Percentiles rank a stretch among this genome's conserved stretches.
These are phyloP conservation scores for Pyrenophora teres DNA, from an alignment of 2,329 filamentous ascomycete species.

Conservation along the genomic window DNA sequence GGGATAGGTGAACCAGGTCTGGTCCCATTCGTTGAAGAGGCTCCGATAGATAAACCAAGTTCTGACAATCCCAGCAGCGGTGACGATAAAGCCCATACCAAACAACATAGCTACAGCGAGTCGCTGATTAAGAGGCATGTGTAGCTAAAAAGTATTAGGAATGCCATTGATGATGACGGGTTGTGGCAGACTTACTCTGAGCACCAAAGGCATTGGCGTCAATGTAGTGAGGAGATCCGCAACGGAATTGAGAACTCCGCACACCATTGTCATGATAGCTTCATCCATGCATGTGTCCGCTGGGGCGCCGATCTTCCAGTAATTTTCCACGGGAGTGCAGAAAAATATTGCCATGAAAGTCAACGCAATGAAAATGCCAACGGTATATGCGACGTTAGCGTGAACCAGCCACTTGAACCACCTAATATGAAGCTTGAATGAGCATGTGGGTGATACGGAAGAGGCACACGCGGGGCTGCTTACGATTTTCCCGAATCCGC, in stretches of 20 bases:
- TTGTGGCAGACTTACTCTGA: conserved; percentile 28
- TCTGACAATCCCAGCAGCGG: conserved; percentile 49
- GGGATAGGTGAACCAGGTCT: conserved; percentile 53
- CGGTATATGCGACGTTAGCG: conserved; percentile 43
- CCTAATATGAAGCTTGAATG: background rate
- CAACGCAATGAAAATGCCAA: conserved; percentile 48
- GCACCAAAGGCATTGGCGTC: conserved; percentile 52
- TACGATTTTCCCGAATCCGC: conserved; percentile 43
- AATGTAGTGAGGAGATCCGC: conserved; percentile 51
- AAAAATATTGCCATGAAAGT: conserved; percentile 45
- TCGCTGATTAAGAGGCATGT: conserved; percentile 50
- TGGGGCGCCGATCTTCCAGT: conserved; percentile 48
- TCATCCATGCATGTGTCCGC: conserved; percentile 48
- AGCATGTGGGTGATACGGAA: background rate
- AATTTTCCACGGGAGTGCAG: conserved; percentile 50
- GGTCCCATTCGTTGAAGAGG: conserved; percentile 50
- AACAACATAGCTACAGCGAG: conserved; percentile 48
- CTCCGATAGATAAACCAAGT: conserved; percentile 53
- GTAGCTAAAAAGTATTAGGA: conserved; percentile 27
- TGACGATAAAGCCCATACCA: conserved; percentile 50
- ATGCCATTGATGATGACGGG: background rate
- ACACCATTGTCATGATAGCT: conserved; percentile 45
- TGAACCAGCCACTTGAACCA: conserved; percentile 51
- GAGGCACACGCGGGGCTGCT: background rate
- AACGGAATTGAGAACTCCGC: conserved; percentile 51